A percentile compares a stretch with the other conserved stretches of the same genome.
Evolutionary conservation across 1,284 basidiomycete genomes (phyloP).

Genomic region (Rhodotorula sp.): DNA sequence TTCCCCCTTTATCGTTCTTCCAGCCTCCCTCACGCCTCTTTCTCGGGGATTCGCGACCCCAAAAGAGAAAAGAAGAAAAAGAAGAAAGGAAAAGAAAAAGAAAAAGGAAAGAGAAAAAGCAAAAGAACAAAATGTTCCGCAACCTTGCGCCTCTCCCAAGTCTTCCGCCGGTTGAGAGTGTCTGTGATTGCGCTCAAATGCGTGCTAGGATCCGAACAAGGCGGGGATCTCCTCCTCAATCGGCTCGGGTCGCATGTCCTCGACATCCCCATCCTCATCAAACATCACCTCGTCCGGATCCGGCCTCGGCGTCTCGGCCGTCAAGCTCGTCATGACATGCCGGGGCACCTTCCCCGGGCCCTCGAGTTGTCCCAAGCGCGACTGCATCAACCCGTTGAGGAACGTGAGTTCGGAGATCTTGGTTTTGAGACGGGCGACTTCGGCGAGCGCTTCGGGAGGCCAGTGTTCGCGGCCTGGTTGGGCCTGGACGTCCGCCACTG

Average conservation of each 20-base stretch:
- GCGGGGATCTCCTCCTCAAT: constrained; percentile 9
- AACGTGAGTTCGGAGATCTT: constrained; percentile 44
- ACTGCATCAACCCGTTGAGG: constrained; percentile 44
- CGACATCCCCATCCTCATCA: constrained; percentile 19
- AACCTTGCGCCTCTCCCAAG: too few species aligned
- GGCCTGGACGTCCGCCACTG: not conserved
- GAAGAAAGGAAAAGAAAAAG: too few species aligned
- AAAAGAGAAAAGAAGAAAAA: too few species aligned
- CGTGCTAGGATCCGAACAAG: not conserved
- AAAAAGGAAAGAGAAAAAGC: too few species aligned
- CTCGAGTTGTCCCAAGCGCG: constrained; percentile 40
- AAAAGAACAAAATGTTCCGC: too few species aligned
- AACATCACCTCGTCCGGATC: constrained; percentile 17
- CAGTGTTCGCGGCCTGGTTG: constrained; percentile 13
- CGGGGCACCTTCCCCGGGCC: constrained; percentile 27
- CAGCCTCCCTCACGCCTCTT: not conserved
- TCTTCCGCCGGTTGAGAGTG: not conserved
- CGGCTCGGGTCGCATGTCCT: constrained; percentile 19
- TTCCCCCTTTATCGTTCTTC: not conserved
- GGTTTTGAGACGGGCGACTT: constrained; percentile 37
- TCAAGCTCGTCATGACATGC: constrained; percentile 28
- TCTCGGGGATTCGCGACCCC: not conserved
- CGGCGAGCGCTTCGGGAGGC: constrained; percentile 30
- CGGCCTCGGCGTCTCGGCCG: constrained; percentile 36
- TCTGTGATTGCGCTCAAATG: not conserved